Evolutionary conservation across 2,329 filamentous ascomycete genomes (phyloP).

Genomic region (Verticillium alfalfae): DNA sequence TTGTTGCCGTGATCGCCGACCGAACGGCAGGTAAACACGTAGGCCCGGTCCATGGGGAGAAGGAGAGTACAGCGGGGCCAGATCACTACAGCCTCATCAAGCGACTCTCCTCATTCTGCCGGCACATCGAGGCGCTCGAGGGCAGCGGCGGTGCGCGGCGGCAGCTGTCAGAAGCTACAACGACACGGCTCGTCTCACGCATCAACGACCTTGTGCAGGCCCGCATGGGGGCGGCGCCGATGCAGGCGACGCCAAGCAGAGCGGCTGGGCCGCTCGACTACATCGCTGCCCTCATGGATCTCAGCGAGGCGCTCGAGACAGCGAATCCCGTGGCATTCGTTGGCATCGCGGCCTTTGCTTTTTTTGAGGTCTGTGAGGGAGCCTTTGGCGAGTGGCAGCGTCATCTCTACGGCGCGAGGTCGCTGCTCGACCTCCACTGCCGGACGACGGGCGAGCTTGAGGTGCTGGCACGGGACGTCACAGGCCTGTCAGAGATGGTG

Average conservation of each 20-base stretch:
- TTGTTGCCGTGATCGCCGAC: not conserved
- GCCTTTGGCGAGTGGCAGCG: conserved; percentile 31
- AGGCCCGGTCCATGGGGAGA: not conserved
- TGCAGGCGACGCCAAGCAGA: too few relatives aligned
- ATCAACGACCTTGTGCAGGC: conserved; percentile 19
- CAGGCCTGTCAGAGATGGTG: conserved; percentile 29
- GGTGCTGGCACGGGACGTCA: conserved; percentile 21
- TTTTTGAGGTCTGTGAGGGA: conserved; percentile 33
- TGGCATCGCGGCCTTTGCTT: conserved; percentile 35
- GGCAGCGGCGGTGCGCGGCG: not conserved
- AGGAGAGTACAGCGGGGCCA: not conserved
- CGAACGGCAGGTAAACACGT: not conserved
- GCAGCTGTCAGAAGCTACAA: not conserved
- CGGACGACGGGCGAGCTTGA: conserved; percentile 24
- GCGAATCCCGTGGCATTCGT: conserved; percentile 34
- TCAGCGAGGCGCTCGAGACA: conserved; percentile 29
- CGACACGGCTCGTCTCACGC: conserved; percentile 16
- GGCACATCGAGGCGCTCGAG: not conserved
- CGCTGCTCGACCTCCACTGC: conserved; percentile 33
- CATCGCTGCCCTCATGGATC: conserved; percentile 26
- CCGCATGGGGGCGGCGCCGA: not conserved
- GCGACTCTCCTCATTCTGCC: not conserved
- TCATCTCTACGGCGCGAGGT: conserved; percentile 31
- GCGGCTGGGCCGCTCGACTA: conserved; percentile 9
- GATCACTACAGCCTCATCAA: not conserved